Evolutionary conservation across 768 basidiomycete species (phyloP), one percentile per base, ranked within the genome.

Genomic region (Leccinum variicolor): DNA sequence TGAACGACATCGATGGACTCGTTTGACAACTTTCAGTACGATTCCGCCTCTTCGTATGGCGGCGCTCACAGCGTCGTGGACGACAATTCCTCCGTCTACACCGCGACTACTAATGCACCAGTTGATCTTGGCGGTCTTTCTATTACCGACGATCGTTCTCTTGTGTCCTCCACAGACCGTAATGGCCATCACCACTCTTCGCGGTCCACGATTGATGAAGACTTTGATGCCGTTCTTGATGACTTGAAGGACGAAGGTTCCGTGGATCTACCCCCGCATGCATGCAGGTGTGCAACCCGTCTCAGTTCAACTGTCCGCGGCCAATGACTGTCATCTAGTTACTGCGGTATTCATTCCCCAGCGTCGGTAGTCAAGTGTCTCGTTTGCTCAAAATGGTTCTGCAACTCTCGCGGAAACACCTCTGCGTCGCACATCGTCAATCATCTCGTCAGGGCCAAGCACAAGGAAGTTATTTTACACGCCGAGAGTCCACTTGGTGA

Each of bases 381-480:
- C 50, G 69, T 95, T 50, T 96, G 94, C 68, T 83, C 86, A 19
- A 95, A 95, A 71, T 96, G 94, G 94, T 99, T 99, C 73, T 99
- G 97, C 79, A 99, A 99, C 72, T 96, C 96, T 11, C 85, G 97
- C 31, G 95, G 95, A 56, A 97, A 97, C 68, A 97, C 95, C 5
- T 97, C 95, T 2, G 94, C 95, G 2, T 98, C 96, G 1, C 97
- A 99, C 71, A 98, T 99, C 66, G 96, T 99, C 63, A 98, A 98
- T 73, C 97, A 99, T 76, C 84, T 99, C 58, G 97, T 99, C 50
- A 93, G 96, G 68, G 95, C 97, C 29, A 98, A 98, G 76, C 97
- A 99, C 77, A 98, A 98, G 77, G 97, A 99, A 70, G 96, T 99
- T 60, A 92, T 96, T 59, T 76, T 99, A 29, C 97, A 99, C 68